Base-by-base conservation (phyloP, 371 early-diverging fungal species). In the Smittium culicis region DNA sequence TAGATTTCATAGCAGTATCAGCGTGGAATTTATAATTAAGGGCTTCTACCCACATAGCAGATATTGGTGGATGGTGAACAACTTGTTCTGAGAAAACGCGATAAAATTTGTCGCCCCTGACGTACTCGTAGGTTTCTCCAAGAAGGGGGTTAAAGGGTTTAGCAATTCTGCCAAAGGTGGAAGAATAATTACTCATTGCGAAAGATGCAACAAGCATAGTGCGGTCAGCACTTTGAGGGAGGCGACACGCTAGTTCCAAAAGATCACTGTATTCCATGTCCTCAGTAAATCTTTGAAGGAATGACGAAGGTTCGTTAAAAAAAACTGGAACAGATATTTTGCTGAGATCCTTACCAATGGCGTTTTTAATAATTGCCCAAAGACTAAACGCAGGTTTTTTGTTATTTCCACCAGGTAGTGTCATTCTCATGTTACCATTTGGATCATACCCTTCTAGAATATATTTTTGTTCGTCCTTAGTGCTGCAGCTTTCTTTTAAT, bases 131-230 rank as follows among this genome's bases (percentile, higher is more conserved):
- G 0, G 92, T 92, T 72, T 92, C 92, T 35, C 92, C 92, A 72
- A 91, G 74, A 64, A 92, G 74, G 1, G 92, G 92, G 77, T 92
- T 92, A 79, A 92, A 92, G 0, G 92, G 92, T 76, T 92, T 92
- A 60, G 83, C 83, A 8, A 83, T 80, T 59, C 92, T 79, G 0
- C 87, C 87, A 35, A 82, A 78, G 5, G 91, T 89, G 35, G 83
- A 85, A 17, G 88, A 84, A 61, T 91, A 91, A 72, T 86, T 86
- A 69, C 84, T 83, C 83, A 92, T 85, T 1, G 90, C 92, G 69
- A 86, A 92, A 0, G 90, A 91, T 0, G 86, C 87, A 56, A 92
- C 87, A 66, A 82, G 83, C 74, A 88, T 76, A 59, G 88, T 79
- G 65, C 92, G 79, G 62, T 87, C 82, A 20, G 83, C 75, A 35